These are phyloP conservation scores for Phellopilus nigrolimitatus DNA, from an alignment of 1,284 basidiomycete species.

Conservation along the genomic window DNA sequence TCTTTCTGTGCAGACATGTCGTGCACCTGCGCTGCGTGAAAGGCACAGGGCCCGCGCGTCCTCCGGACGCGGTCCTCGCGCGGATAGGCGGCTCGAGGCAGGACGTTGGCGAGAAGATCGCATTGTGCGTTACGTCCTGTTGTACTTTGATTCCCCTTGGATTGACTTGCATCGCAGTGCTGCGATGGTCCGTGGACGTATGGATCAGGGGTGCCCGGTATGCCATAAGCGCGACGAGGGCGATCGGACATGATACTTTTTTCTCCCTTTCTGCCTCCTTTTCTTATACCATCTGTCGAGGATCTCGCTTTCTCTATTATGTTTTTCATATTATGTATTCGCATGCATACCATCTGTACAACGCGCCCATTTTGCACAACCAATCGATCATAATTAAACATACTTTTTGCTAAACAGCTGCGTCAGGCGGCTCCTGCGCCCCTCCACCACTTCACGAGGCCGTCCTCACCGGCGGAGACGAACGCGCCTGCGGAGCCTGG, in stretches of 20 bases:
- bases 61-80: constrained; percentile 42
- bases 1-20: constrained; percentile 87
- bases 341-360: no score
- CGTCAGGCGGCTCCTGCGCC: constrained; percentile 48
- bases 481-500: constrained; percentile 61
- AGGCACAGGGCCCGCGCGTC: constrained; percentile 48
- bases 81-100: constrained; percentile 38
- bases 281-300: constrained; percentile 26
- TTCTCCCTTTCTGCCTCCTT: background rate
- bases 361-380: constrained; percentile 2
- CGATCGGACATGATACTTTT: constrained; percentile 35
- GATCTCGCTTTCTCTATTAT: no score
- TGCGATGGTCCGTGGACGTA: constrained; percentile 60
- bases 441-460: constrained; percentile 71
- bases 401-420: background rate
- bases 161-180: constrained; percentile 41
- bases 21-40: constrained; percentile 74
- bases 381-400: background rate
- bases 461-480: constrained; percentile 78
- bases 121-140: constrained; percentile 53
- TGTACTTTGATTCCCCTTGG: background rate
- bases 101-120: constrained; percentile 62
- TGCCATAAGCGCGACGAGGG: constrained; percentile 60
- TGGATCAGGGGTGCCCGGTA: constrained; percentile 70
- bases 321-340: no score